A percentile compares a stretch with the other conserved stretches of the same genome.
These are phyloP conservation scores for Lactarius hengduanensis DNA, from an alignment of 768 basidiomycete genomes.

Conservation along the genomic window DNA sequence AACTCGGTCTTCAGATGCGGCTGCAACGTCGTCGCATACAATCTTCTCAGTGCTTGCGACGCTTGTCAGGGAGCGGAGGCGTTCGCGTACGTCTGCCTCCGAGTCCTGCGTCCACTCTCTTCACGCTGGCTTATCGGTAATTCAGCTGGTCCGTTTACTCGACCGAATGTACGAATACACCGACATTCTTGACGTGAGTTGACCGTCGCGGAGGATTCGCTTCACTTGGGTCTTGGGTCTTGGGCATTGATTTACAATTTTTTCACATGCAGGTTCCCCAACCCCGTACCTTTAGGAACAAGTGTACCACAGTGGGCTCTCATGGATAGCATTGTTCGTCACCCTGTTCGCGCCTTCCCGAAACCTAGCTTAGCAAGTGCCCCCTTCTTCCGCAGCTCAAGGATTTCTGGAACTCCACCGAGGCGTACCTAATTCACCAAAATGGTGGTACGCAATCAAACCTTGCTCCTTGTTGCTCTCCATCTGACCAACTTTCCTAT, in stretches of 20 bases:
- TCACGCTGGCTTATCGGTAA: neutral
- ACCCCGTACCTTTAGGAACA: neutral
- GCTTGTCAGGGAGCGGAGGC: slow-evolving; percentile 9
- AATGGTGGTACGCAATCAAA: too few species aligned
- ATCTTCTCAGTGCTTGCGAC: slow-evolving; percentile 19
- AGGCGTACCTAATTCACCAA: too few species aligned
- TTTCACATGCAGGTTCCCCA: slow-evolving; percentile 1
- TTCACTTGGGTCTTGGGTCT: too few species aligned
- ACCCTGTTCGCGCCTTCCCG: neutral
- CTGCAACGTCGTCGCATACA: slow-evolving; percentile 17
- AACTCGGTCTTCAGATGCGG: slow-evolving; percentile 2
- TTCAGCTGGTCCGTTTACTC: slow-evolving; percentile 9
- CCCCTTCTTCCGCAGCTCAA: neutral
- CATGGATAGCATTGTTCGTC: neutral
- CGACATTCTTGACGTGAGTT: slow-evolving; percentile 12
- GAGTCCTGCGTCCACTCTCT: too few species aligned
- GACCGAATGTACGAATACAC: neutral
- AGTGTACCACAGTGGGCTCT: slow-evolving; percentile 10
- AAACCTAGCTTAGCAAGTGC: neutral
- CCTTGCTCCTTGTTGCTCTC: too few species aligned
- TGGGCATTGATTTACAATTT: neutral
- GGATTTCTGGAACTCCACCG: too few species aligned
- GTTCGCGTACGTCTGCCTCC: neutral
- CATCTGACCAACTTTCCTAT: too few species aligned
- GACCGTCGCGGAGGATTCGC: neutral